Conservation (phyloP, 345 rosid species). For the Sapria himalayana region DNA sequence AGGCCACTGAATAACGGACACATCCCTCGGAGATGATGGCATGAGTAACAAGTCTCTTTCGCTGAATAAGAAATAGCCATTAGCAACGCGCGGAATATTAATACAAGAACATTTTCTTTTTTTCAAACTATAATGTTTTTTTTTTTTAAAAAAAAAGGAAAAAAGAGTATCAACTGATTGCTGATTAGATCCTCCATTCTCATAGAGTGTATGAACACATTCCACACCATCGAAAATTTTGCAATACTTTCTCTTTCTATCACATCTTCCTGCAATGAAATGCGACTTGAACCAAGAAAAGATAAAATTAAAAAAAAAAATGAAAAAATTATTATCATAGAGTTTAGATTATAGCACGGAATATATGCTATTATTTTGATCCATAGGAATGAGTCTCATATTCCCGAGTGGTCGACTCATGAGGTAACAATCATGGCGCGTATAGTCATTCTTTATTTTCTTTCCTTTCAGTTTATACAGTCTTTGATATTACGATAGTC, state of each 20-base stretch:
- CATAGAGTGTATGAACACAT: constrained; percentile 61
- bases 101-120: constrained; percentile 6
- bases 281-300: constrained; percentile 2
- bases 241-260: constrained; percentile 29
- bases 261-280: constrained; percentile 29
- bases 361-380: too few species aligned
- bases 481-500: too few species aligned
- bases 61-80: constrained; percentile 20
- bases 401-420: too few species aligned
- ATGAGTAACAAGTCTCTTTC: constrained; percentile 77
- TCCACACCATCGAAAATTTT: constrained; percentile 81
- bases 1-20: constrained; percentile 82
- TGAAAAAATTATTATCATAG: background rate
- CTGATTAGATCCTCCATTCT: constrained; percentile 72
- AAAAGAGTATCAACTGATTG: constrained; percentile 32
- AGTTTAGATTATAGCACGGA: too few species aligned
- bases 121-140: too few species aligned
- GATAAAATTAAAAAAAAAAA: background rate
- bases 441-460: too few species aligned
- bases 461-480: too few species aligned
- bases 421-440: too few species aligned
- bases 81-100: constrained; percentile 7
- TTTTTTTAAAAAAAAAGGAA: too few species aligned
- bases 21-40: constrained; percentile 50
- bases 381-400: too few species aligned